A percentile compares a stretch with the other conserved stretches of the same genome.
These are phyloP conservation scores for Brassica nigra DNA, from an alignment of 345 rosid genomes.

Conservation along the genomic window DNA sequence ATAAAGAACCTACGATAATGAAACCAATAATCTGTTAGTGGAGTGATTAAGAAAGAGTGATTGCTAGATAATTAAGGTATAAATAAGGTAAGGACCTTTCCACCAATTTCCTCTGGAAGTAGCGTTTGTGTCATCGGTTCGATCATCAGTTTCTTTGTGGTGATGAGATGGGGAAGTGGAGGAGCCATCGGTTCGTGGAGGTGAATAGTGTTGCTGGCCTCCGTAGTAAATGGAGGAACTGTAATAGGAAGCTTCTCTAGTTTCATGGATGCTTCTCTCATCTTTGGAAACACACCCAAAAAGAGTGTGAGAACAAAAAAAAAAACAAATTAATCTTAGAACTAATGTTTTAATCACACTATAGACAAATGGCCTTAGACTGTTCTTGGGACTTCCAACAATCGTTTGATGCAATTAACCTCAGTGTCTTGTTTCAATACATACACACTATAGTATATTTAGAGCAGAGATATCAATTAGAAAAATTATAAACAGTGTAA, in stretches of 20 bases:
- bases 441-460: too few relatives aligned
- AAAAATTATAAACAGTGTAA: too few relatives aligned
- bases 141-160: conserved; percentile 41
- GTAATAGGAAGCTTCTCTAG: conserved; percentile 58
- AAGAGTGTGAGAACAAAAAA: neutral
- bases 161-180: conserved; percentile 23
- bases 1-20: conserved; percentile 37
- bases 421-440: neutral
- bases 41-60: neutral
- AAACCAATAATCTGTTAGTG: neutral
- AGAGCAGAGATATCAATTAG: too few relatives aligned
- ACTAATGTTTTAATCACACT: neutral
- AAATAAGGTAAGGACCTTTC: conserved; percentile 57
- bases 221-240: conserved; percentile 93
- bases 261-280: conserved; percentile 37
- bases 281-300: conserved; percentile 11
- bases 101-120: conserved; percentile 96
- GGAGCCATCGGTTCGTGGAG: conserved; percentile 46
- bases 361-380: neutral
- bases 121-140: conserved; percentile 37
- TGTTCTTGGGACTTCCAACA: neutral
- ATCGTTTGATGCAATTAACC: neutral
- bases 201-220: conserved; percentile 83
- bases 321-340: too few relatives aligned
- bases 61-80: neutral